Evolutionary conservation across 2,329 filamentous ascomycete species (phyloP).

Genomic region (Botryotinia calthae): DNA sequence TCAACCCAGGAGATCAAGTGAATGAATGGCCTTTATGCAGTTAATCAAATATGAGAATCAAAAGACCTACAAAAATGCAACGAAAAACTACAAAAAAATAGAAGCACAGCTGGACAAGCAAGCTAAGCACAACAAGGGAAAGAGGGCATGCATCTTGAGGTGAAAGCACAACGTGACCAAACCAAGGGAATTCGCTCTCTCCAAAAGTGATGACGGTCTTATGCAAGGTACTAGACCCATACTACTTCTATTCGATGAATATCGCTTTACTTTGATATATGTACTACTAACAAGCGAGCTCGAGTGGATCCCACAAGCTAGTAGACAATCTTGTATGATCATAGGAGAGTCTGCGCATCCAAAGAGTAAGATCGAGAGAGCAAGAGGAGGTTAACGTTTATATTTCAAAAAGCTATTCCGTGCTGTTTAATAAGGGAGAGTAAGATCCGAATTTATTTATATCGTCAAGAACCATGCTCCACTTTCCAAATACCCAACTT

Average conservation of each 20-base stretch:
- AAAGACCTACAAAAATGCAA: background rate
- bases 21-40: background rate
- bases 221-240: background rate
- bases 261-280: background rate
- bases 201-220: background rate
- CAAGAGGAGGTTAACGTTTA: too few relatives aligned
- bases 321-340: background rate
- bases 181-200: background rate
- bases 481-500: background rate
- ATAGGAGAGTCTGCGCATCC: background rate
- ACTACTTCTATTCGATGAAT: background rate
- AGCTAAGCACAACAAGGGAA: background rate
- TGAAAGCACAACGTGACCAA: background rate
- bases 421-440: background rate
- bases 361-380: background rate
- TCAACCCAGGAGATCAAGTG: background rate
- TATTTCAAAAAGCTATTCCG: background rate
- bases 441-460: background rate
- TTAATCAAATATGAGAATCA: background rate
- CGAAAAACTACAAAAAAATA: background rate
- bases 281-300: background rate
- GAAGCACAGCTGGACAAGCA: background rate
- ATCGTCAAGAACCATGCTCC: background rate
- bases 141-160: background rate
- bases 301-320: background rate